phyloP scores from a whole-genome alignment of 2,329 filamentous ascomycete genomes.

The Tolypocladium sp. region DNA sequence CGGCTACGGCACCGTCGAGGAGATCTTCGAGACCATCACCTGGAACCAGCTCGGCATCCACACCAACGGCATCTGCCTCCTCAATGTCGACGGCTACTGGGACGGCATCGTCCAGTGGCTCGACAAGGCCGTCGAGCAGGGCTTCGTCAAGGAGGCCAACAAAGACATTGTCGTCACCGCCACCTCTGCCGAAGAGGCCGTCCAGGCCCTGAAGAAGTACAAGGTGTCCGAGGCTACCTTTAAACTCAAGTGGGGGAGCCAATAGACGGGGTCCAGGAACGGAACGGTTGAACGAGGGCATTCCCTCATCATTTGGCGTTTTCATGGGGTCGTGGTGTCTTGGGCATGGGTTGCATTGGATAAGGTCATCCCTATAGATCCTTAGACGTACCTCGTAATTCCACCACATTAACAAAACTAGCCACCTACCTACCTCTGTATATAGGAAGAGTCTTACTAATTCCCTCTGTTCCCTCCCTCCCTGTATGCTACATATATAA shows the following conservation, averaged over 20 bases:
- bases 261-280: slow-evolving; percentile 28
- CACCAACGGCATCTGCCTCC: slow-evolving; percentile 64
- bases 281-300: too few relatives aligned
- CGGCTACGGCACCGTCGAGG: slow-evolving; percentile 92
- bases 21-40: slow-evolving; percentile 82
- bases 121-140: slow-evolving; percentile 60
- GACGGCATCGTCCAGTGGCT: slow-evolving; percentile 81
- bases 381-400: background rate
- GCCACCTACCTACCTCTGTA: background rate
- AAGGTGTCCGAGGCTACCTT: slow-evolving; percentile 65
- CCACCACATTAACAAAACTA: background rate
- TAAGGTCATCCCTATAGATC: background rate
- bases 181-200: slow-evolving; percentile 60
- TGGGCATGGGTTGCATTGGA: background rate
- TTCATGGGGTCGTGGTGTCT: background rate
- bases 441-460: background rate
- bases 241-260: slow-evolving; percentile 71
- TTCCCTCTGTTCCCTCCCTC: background rate
- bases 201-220: slow-evolving; percentile 64
- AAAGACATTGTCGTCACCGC: slow-evolving; percentile 72
- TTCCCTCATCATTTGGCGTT: background rate
- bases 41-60: slow-evolving; percentile 99
- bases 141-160: slow-evolving; percentile 67
- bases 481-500: background rate
- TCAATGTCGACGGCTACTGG: slow-evolving; percentile 89